phyloP scores from a whole-genome alignment of 495 filamentous ascomycete genomes.

The Bryoglossum gracile region DNA sequence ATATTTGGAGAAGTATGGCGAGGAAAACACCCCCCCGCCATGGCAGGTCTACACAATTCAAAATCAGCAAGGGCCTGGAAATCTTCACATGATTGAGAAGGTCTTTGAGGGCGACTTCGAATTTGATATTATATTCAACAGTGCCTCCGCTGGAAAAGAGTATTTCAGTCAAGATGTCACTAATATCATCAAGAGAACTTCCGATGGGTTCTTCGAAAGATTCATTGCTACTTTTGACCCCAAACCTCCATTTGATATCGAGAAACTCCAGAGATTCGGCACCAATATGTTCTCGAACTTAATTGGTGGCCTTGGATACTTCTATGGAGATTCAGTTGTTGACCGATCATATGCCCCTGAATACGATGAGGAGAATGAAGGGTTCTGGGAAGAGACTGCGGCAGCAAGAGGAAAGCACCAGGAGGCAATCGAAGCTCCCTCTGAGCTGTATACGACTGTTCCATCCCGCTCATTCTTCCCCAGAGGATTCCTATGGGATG shows the following conservation, averaged over 20 bases:
- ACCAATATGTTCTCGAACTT: slow-evolving; percentile 91
- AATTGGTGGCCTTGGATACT: slow-evolving; percentile 91
- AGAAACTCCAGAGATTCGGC: slow-evolving; percentile 71
- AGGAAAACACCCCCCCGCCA: slow-evolving; percentile 68
- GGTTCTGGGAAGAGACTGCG: slow-evolving; percentile 89
- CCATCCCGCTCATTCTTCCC: slow-evolving; percentile 96
- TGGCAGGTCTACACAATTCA: slow-evolving; percentile 77
- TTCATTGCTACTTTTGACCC: slow-evolving; percentile 69
- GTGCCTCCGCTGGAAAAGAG: slow-evolving; percentile 58
- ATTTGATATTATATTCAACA: slow-evolving; percentile 91
- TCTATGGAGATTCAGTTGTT: slow-evolving; percentile 77
- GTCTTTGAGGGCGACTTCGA: slow-evolving; percentile 86
- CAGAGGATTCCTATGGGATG: slow-evolving; percentile 94
- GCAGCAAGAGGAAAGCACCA: slow-evolving; percentile 57
- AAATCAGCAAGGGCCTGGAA: slow-evolving; percentile 63
- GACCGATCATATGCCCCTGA: slow-evolving; percentile 86
- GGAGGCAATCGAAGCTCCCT: slow-evolving; percentile 70
- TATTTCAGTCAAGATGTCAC: slow-evolving; percentile 58
- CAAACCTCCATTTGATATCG: slow-evolving; percentile 64
- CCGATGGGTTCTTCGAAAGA: slow-evolving; percentile 61
- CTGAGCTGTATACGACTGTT: slow-evolving; percentile 86
- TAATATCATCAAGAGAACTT: slow-evolving; percentile 56
- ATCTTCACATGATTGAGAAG: slow-evolving; percentile 87
- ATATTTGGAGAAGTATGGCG: slow-evolving; percentile 60
- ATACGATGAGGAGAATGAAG: slow-evolving; percentile 94